Conservation (phyloP, 2,329 filamentous ascomycete genomes). For the Trichoderma afroharzianum region DNA sequence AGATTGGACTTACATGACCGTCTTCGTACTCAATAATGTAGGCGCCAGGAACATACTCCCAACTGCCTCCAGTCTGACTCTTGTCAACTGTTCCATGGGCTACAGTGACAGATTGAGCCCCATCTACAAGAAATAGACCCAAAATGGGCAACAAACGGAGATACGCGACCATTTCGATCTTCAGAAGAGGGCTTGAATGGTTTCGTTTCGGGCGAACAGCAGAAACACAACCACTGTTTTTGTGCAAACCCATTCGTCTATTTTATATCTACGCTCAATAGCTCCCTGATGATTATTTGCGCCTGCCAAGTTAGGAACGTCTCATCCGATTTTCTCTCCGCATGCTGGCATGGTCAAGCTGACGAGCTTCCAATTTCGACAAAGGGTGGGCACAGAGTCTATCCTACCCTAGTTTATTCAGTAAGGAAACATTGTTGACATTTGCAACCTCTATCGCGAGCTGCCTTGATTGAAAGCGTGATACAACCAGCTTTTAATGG, state of each 20-base stretch:
- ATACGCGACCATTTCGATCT: background rate
- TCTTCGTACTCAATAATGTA: slow-evolving; percentile 54
- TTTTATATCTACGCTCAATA: background rate
- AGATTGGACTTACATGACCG: slow-evolving; percentile 27
- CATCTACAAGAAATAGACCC: background rate
- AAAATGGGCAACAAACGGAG: background rate
- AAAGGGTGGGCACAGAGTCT: background rate
- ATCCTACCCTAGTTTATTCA: background rate
- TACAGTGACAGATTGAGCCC: background rate
- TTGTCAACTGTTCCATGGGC: background rate
- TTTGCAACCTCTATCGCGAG: background rate
- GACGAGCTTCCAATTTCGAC: slow-evolving; percentile 1
- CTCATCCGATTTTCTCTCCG: slow-evolving; percentile 3
- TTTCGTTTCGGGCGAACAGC: background rate
- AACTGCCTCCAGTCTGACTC: background rate
- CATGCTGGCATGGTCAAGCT: background rate
- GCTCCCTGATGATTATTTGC: background rate
- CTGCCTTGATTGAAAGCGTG: too few relatives aligned
- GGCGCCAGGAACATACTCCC: slow-evolving; percentile 38
- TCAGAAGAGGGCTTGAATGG: background rate
- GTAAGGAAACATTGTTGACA: background rate
- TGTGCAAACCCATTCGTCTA: too few relatives aligned
- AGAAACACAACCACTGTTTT: background rate
- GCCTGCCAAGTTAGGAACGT: background rate
- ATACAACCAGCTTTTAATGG: background rate